Conservation (phyloP, 75 land plant species). For the Cupressus sempervirens region DNA sequence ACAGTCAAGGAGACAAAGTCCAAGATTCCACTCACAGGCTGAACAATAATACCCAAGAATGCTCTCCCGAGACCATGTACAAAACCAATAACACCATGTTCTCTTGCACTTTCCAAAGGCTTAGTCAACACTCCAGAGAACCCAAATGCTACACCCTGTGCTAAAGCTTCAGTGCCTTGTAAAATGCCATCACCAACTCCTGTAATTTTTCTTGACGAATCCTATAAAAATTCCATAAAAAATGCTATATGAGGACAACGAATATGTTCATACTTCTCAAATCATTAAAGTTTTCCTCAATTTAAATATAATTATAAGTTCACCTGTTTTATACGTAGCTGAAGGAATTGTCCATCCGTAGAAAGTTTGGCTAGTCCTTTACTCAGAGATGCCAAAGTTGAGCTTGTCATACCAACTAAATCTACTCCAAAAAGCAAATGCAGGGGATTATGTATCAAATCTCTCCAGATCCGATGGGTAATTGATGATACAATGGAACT, state of each 20-base stretch:
- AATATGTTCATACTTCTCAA: not conserved
- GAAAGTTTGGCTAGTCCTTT: conserved; percentile 90
- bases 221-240: conserved; percentile 1
- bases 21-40: conserved; percentile 88
- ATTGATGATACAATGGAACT: conserved; percentile 67
- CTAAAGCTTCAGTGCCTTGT: conserved; percentile 92
- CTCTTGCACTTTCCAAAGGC: conserved; percentile 74
- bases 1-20: conserved; percentile 93
- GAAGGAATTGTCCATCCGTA: conserved; percentile 80
- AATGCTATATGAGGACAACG: not conserved
- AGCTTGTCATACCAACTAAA: conserved; percentile 93
- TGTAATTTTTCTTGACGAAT: conserved; percentile 62
- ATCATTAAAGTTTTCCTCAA: not conserved
- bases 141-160: conserved; percentile 96
- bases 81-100: conserved; percentile 78
- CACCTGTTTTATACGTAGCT: conserved; percentile 86
- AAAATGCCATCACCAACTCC: conserved; percentile 92
- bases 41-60: conserved; percentile 68
- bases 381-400: conserved; percentile 90
- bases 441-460: conserved; percentile 91
- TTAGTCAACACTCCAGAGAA: conserved; percentile 86
- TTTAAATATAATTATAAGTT: conserved; percentile 7
- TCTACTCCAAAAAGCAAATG: conserved; percentile 85
- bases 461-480: conserved; percentile 69
- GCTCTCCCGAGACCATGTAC: conserved; percentile 89